Evolutionary conservation across 78 protist genomes (phyloP).

Genomic region (Dictyostelium capitatum): DNA sequence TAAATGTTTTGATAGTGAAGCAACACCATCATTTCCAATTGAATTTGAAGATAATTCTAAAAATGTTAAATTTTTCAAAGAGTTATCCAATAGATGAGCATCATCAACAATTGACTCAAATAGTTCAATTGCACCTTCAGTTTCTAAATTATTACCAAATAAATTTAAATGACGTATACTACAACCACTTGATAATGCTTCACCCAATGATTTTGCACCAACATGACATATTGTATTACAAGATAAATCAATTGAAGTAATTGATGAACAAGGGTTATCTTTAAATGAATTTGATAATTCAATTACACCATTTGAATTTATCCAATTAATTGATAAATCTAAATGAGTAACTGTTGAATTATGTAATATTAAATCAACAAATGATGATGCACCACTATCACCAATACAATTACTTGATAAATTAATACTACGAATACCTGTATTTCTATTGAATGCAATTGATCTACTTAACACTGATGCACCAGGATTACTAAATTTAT

Average conservation of each 20-base stretch:
- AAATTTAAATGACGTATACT: conserved; percentile 23
- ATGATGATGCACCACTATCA: conserved; percentile 59
- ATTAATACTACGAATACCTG: not conserved
- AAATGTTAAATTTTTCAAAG: conserved; percentile 5
- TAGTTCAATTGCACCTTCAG: conserved; percentile 28
- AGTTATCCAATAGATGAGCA: too few species aligned
- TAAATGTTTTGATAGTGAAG: not conserved
- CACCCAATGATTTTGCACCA: conserved; percentile 35
- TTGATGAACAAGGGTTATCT: conserved; percentile 3
- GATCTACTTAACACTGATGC: conserved; percentile 27
- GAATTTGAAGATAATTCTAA: conserved; percentile 40
- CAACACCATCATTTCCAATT: conserved; percentile 49
- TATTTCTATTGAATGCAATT: conserved; percentile 4
- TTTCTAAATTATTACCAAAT: conserved; percentile 60
- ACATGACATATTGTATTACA: conserved; percentile 50
- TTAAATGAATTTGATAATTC: conserved; percentile 36
- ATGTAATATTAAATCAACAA: not conserved
- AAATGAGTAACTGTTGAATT: conserved; percentile 15
- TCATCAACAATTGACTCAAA: not conserved
- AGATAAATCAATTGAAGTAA: conserved; percentile 29
- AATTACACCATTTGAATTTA: conserved; percentile 25
- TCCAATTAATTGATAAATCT: conserved; percentile 76
- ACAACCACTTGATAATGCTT: conserved; percentile 5
- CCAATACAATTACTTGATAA: conserved; percentile 46
- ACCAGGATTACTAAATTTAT: conserved; percentile 44